A percentile compares a stretch with the other conserved stretches of the same genome.
These are phyloP conservation scores for Ascochyta viciae-villosae DNA, from an alignment of 2,329 filamentous ascomycete genomes.

Conservation along the genomic window DNA sequence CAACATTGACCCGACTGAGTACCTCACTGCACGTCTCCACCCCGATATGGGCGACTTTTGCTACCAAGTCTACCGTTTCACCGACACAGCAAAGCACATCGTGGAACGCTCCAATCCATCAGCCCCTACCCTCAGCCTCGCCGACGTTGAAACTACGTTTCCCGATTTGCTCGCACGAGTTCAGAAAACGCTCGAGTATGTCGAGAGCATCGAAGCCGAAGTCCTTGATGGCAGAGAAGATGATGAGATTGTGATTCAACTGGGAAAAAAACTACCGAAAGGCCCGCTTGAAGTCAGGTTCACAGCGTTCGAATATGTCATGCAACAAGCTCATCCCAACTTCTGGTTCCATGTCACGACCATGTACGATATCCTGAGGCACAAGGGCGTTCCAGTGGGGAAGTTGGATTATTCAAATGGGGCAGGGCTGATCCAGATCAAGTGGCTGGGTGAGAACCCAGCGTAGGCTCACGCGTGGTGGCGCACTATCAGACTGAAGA, in stretches of 20 bases:
- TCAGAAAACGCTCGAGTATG: slow-evolving; percentile 54
- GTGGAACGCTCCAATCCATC: slow-evolving; percentile 49
- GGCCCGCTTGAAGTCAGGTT: slow-evolving; percentile 48
- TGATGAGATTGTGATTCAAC: slow-evolving; percentile 48
- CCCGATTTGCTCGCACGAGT: slow-evolving; percentile 58
- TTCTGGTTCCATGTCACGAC: slow-evolving; percentile 69
- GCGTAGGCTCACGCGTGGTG: neutral
- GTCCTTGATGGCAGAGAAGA: slow-evolving; percentile 55
- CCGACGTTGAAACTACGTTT: slow-evolving; percentile 59
- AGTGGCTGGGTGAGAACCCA: slow-evolving; percentile 2
- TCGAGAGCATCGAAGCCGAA: slow-evolving; percentile 54
- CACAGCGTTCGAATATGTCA: slow-evolving; percentile 56
- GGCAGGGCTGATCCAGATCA: slow-evolving; percentile 13
- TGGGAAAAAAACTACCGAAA: slow-evolving; percentile 1
- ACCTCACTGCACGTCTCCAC: slow-evolving; percentile 53
- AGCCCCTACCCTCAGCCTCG: slow-evolving; percentile 40
- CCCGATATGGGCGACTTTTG: slow-evolving; percentile 59
- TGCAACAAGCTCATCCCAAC: slow-evolving; percentile 61
- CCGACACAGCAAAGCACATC: slow-evolving; percentile 53
- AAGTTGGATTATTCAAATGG: slow-evolving; percentile 64
- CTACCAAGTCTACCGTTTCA: slow-evolving; percentile 58
- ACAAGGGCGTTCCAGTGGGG: slow-evolving; percentile 67
- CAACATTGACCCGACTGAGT: slow-evolving; percentile 43
- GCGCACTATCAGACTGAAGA: no score
- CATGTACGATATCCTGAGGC: slow-evolving; percentile 67